Conservation (phyloP, 306 rosid species). For the Dalbergia cochinchinensis region DNA sequence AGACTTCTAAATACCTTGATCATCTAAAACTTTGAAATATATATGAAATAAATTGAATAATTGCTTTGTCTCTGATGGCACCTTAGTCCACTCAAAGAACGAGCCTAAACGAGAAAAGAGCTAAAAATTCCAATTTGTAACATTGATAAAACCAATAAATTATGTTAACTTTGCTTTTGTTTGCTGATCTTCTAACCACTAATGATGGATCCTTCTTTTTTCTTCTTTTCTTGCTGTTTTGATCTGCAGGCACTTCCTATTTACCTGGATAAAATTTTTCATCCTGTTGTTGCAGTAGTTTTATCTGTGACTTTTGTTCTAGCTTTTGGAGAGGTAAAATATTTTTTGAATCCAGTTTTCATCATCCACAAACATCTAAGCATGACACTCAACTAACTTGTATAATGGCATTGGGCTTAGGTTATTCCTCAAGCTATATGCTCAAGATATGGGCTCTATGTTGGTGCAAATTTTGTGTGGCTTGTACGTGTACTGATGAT, state of each 20-base stretch:
- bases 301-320: constrained; percentile 93
- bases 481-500: constrained; percentile 83
- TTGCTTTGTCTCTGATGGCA: too few species aligned
- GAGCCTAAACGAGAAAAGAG: neutral
- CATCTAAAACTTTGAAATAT: too few species aligned
- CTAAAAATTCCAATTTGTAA: constrained; percentile 14
- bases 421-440: constrained; percentile 94
- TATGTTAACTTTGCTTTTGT: constrained; percentile 1
- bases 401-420: constrained; percentile 52
- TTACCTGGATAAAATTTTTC: constrained; percentile 81
- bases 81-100: too few species aligned
- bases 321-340: constrained; percentile 79
- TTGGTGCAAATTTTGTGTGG: constrained; percentile 83
- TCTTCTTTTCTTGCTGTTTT: constrained; percentile 27
- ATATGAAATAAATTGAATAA: too few species aligned
- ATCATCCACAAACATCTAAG: constrained; percentile 11
- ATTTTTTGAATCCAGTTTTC: constrained; percentile 24
- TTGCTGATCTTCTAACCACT: constrained; percentile 27
- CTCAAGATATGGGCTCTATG: constrained; percentile 78
- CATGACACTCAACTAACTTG: constrained; percentile 43
- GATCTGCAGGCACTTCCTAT: constrained; percentile 87
- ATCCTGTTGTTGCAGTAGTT: constrained; percentile 79
- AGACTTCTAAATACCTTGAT: too few species aligned
- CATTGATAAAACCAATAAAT: neutral
- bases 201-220: constrained; percentile 23